phyloP scores from a whole-genome alignment of 2,329 filamentous ascomycete species.

The Samsoniella hepiali region DNA sequence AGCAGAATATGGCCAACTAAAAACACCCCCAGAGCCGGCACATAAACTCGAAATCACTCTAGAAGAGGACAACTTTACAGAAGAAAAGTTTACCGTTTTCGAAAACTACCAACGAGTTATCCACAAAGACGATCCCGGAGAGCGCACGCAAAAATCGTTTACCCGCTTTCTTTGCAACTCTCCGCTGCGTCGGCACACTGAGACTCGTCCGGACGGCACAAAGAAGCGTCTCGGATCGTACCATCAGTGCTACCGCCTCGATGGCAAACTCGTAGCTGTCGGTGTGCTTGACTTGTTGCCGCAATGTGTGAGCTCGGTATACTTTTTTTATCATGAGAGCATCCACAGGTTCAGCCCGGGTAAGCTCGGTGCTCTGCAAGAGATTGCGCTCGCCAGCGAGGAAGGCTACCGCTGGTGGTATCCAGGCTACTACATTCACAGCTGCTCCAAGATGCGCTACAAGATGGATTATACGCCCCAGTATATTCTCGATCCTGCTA shows the following conservation, averaged over 20 bases:
- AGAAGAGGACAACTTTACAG: constrained; percentile 66
- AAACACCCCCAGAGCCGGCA: constrained; percentile 59
- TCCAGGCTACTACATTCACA: constrained; percentile 77
- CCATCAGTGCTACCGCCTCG: constrained; percentile 78
- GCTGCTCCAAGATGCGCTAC: constrained; percentile 78
- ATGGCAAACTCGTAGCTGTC: constrained; percentile 72
- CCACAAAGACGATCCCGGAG: constrained; percentile 61
- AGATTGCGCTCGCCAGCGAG: constrained; percentile 68
- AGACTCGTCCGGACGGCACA: constrained; percentile 45
- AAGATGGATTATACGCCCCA: constrained; percentile 77
- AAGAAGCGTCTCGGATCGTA: constrained; percentile 65
- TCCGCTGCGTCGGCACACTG: constrained; percentile 51
- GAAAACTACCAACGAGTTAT: constrained; percentile 72
- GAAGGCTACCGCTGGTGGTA: constrained; percentile 74
- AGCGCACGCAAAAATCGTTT: constrained; percentile 62
- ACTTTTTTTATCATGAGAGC: constrained; percentile 77
- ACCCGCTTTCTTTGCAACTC: constrained; percentile 71
- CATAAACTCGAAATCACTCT: constrained; percentile 68
- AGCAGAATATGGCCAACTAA: constrained; percentile 54
- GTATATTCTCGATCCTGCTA: constrained; percentile 68
- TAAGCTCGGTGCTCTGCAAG: constrained; percentile 71
- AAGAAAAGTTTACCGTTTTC: constrained; percentile 72
- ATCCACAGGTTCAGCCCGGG: constrained; percentile 68
- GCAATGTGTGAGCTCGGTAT: constrained; percentile 74
- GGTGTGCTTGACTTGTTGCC: constrained; percentile 75